Conservation (phyloP, 371 early-diverging fungal genomes). For the Synchytrium microbalum region DNA sequence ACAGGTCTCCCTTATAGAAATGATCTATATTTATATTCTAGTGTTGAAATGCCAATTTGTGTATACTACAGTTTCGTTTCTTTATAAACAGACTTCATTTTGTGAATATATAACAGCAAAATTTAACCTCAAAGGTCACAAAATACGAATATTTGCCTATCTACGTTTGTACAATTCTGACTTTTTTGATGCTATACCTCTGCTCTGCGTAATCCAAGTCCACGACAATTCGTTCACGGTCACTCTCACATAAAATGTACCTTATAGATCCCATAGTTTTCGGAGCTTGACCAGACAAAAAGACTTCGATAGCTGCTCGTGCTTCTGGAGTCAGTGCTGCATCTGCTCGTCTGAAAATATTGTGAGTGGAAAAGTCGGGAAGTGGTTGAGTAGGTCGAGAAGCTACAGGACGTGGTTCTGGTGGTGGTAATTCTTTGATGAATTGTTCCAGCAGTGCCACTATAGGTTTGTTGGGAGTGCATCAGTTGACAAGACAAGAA, state of each 20-base stretch:
- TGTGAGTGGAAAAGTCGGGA: not conserved
- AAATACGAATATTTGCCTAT: too few relatives aligned
- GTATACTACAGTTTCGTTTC: too few relatives aligned
- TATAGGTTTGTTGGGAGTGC: too few relatives aligned
- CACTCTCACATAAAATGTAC: not conserved
- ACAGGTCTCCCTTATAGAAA: too few relatives aligned
- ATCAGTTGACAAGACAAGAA: too few relatives aligned
- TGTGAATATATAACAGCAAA: too few relatives aligned
- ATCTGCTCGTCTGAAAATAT: not conserved
- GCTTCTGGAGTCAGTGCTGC: not conserved
- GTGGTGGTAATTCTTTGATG: not conserved
- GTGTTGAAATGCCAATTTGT: too few relatives aligned
- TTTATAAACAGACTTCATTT: too few relatives aligned
- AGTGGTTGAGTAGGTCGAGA: not conserved
- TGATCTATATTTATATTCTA: too few relatives aligned
- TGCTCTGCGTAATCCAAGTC: not conserved
- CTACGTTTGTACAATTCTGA: not conserved
- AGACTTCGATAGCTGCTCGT: not conserved
- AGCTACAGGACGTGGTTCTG: not conserved
- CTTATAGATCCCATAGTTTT: not conserved
- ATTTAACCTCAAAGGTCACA: too few relatives aligned
- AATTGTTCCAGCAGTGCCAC: not conserved
- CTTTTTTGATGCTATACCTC: not conserved
- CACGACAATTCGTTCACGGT: not conserved
- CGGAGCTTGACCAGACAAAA: not conserved